Evolutionary conservation across 2,329 filamentous ascomycete species (phyloP).

Genomic region (Xylariaceae sp.): DNA sequence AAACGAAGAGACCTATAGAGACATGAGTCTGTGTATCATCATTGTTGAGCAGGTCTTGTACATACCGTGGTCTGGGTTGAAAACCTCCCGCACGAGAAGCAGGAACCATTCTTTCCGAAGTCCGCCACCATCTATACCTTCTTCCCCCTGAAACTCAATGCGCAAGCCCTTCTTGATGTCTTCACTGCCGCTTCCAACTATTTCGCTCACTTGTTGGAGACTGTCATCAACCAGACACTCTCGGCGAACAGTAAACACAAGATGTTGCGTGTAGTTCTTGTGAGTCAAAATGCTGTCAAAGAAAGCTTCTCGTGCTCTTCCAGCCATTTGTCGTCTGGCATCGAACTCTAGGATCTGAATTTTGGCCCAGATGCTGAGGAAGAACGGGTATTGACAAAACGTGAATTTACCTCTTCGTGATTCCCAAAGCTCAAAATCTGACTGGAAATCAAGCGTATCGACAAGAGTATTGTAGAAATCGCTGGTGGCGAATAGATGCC

Average conservation of each 20-base stretch:
- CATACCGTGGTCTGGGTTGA: slow-evolving; percentile 82
- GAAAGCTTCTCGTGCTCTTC: slow-evolving; percentile 81
- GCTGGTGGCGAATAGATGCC: slow-evolving; percentile 70
- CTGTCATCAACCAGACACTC: slow-evolving; percentile 89
- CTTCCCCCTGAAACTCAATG: slow-evolving; percentile 81
- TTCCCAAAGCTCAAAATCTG: slow-evolving; percentile 87
- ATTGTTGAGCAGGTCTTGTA: slow-evolving; percentile 14
- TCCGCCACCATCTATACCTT: slow-evolving; percentile 85
- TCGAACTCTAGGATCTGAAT: slow-evolving; percentile 87
- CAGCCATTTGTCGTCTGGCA: slow-evolving; percentile 81
- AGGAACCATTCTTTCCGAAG: slow-evolving; percentile 94
- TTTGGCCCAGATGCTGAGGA: slow-evolving; percentile 87
- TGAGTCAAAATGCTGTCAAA: slow-evolving; percentile 81
- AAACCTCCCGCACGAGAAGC: slow-evolving; percentile 79
- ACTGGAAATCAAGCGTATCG: slow-evolving; percentile 78
- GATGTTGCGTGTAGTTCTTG: slow-evolving; percentile 68
- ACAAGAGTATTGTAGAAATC: slow-evolving; percentile 85
- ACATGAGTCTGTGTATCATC: slow-evolving; percentile 8
- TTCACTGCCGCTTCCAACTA: slow-evolving; percentile 71
- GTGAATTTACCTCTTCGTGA: slow-evolving; percentile 67
- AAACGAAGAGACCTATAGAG: slow-evolving; percentile 72
- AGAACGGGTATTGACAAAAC: slow-evolving; percentile 89
- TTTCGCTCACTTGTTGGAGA: slow-evolving; percentile 75
- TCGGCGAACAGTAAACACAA: slow-evolving; percentile 70
- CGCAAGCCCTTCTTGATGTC: slow-evolving; percentile 87